Conservation (phyloP, 2,329 filamentous ascomycete genomes). For the Sclerotinia trifoliorum region DNA sequence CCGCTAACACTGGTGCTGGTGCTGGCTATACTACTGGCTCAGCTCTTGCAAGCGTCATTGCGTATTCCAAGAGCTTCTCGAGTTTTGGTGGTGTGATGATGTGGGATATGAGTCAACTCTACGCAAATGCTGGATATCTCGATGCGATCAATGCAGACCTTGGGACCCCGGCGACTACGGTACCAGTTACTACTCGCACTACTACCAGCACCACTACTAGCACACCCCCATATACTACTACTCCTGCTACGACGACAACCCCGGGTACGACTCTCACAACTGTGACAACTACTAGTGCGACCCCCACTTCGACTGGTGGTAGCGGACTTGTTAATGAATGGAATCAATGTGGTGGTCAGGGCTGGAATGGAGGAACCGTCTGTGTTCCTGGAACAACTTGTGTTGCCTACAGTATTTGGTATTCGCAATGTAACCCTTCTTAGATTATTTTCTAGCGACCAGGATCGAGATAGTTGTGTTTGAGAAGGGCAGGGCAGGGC, state of each 20-base stretch:
- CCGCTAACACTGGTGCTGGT: slow-evolving; percentile 48
- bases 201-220: slow-evolving; percentile 28
- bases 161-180: slow-evolving; percentile 20
- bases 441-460: not conserved
- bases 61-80: slow-evolving; percentile 53
- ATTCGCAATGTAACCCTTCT: slow-evolving; percentile 29
- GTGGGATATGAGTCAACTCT: slow-evolving; percentile 65
- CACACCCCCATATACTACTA: slow-evolving; percentile 10
- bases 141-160: slow-evolving; percentile 25
- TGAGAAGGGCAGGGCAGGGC: not conserved
- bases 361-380: slow-evolving; percentile 28
- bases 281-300: slow-evolving; percentile 32
- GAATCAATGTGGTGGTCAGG: slow-evolving; percentile 31
- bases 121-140: slow-evolving; percentile 57
- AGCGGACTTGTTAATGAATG: slow-evolving; percentile 21
- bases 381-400: slow-evolving; percentile 29
- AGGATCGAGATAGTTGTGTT: fast-evolving
- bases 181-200: slow-evolving; percentile 30
- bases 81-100: slow-evolving; percentile 69
- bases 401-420: slow-evolving; percentile 27
- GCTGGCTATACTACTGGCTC: slow-evolving; percentile 53
- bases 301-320: slow-evolving; percentile 18
- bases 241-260: slow-evolving; percentile 31
- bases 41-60: slow-evolving; percentile 51
- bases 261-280: slow-evolving; percentile 29